Base-by-base conservation (phyloP, 208 protist species). In the Angomonas ambiguus region DNA sequence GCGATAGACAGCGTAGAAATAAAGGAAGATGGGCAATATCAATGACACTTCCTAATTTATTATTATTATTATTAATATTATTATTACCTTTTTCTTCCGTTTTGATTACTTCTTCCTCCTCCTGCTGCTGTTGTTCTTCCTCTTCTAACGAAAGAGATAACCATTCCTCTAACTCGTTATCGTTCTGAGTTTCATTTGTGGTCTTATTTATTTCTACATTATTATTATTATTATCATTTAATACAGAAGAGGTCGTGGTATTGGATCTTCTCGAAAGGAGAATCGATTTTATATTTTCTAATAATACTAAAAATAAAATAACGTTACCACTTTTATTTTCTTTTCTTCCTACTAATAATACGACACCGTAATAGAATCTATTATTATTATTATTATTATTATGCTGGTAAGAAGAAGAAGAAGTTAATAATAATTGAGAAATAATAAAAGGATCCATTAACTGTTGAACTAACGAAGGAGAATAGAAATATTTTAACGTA, bases 101-200 rank as follows among this genome's bases (percentile, higher is more conserved):
- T 62, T 62, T 62, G 8, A 22, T 35, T n/a, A n/a, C n/a, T 62
- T 62, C 32, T n/a, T 62, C 32, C 28, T 62, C 24, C 42, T 62
- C 57, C 42, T 62, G 13, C 20, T 62, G 8, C 8, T 62, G 10
- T 62, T 32, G 10, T 35, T 25, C 57, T 8, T 62, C 57, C 24
- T 42, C 31, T 6, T 22, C 18, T n/a, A 45, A 45, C 8, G 16
- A 45, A 45, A 16, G 16, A 45, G 38, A 45, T n/a, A 45, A 16
- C 16, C 8, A 45, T 45, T 45, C 38, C 8, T 45, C 38, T 45
- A n/a, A 8, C 16, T 45, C 38, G 11, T 8, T n/a, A 45, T n/a
- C 16, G 8, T 45, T 45, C 24, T n/a, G n/a, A n/a, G n/a, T n/a
- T n/a, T n/a, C n/a, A n/a, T n/a, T n/a, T n/a, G n/a, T n/a, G n/a